Conservation (phyloP, 2,329 filamentous ascomycete genomes). For the Aurifilum marmelostoma region DNA sequence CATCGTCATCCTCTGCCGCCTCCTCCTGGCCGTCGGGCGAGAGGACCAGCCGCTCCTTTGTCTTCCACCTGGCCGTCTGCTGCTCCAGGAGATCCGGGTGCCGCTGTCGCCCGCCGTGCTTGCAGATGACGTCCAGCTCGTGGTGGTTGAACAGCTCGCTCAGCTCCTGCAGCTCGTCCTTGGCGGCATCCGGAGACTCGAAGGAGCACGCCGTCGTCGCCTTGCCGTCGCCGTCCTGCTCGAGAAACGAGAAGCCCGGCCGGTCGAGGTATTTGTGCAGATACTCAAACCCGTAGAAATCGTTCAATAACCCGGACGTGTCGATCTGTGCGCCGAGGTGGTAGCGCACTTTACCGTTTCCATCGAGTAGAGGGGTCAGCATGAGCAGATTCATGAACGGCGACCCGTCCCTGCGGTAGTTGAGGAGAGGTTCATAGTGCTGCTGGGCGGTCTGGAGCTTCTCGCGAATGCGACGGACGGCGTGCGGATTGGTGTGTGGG, state of each 20-base stretch:
- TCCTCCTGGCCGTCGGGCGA: slow-evolving; percentile 30
- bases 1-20: slow-evolving; percentile 15
- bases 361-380: slow-evolving; percentile 71
- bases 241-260: slow-evolving; percentile 30
- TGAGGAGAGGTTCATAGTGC: slow-evolving; percentile 73
- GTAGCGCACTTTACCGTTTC: slow-evolving; percentile 67
- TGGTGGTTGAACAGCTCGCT: slow-evolving; percentile 70
- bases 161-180: slow-evolving; percentile 67
- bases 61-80: slow-evolving; percentile 39
- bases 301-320: slow-evolving; percentile 68
- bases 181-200: slow-evolving; percentile 33
- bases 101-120: slow-evolving; percentile 67
- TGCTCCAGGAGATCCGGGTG: slow-evolving; percentile 47
- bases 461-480: slow-evolving; percentile 63
- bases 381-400: slow-evolving; percentile 78
- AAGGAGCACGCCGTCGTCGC: slow-evolving; percentile 22
- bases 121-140: slow-evolving; percentile 67
- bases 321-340: slow-evolving; percentile 74
- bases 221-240: slow-evolving; percentile 36
- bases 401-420: slow-evolving; percentile 75
- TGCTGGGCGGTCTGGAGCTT: slow-evolving; percentile 66
- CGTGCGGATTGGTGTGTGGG: slow-evolving; percentile 67
- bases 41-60: slow-evolving; percentile 47
- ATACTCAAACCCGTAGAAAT: slow-evolving; percentile 66
- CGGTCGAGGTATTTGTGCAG: slow-evolving; percentile 53